These are phyloP conservation scores for Exidia glandulosa DNA, from an alignment of 768 basidiomycete species.

Conservation along the genomic window DNA sequence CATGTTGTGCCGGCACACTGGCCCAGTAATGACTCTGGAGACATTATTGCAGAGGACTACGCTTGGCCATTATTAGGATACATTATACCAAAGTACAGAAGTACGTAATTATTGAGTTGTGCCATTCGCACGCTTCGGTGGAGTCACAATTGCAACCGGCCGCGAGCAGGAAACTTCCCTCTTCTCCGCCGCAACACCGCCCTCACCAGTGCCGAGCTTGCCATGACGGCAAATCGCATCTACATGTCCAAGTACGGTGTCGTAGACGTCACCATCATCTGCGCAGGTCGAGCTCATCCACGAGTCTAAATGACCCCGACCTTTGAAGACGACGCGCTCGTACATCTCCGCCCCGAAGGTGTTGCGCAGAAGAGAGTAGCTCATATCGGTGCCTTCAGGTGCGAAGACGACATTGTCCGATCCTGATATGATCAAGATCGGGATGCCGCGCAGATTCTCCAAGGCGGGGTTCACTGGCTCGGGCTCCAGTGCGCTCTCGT, in stretches of 20 bases:
- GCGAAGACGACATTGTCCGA: neutral
- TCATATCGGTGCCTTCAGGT: neutral
- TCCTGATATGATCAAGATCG: neutral
- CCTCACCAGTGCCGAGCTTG: neutral
- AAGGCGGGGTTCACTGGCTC: neutral
- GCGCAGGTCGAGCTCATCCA: neutral
- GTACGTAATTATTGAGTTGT: too few species aligned
- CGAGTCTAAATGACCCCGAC: neutral
- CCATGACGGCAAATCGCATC: neutral
- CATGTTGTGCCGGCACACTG: too few species aligned
- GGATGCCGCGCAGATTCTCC: neutral
- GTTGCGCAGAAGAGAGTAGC: neutral
- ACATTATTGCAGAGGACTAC: too few species aligned
- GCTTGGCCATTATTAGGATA: too few species aligned
- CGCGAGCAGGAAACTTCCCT: too few species aligned
- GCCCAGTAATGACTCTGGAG: too few species aligned
- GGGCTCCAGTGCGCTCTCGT: neutral
- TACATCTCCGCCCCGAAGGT: neutral
- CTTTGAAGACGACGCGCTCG: neutral
- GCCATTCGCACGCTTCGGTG: too few species aligned
- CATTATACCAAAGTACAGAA: too few species aligned
- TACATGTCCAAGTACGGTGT: neutral
- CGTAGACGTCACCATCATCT: neutral
- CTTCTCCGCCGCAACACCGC: too few species aligned
- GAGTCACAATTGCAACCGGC: too few species aligned